Conservation (phyloP, 1,284 basidiomycete species). For the Trichosporon sp. region DNA sequence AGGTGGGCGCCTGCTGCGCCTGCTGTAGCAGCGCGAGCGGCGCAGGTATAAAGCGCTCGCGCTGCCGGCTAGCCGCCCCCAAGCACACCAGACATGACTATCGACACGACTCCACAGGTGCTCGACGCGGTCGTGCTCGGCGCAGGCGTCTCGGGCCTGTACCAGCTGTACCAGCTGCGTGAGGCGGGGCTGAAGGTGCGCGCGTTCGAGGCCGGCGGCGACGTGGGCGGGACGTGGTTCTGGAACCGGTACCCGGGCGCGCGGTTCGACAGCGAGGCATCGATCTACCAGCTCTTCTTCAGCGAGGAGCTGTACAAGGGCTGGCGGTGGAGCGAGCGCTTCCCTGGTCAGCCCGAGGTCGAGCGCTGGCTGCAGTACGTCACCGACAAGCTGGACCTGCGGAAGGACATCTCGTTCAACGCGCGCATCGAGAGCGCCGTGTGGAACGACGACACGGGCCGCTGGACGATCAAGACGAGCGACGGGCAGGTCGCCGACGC, state of each 20-base stretch:
- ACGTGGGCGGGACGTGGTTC: conserved; percentile 20
- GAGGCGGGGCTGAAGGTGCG: conserved; percentile 9
- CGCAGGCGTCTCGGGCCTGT: conserved; percentile 19
- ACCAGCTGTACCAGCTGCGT: conserved; percentile 18
- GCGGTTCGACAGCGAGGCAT: conserved; percentile 13
- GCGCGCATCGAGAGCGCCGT: conserved; percentile 7
- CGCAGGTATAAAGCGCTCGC: not conserved
- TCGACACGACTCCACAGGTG: not conserved
- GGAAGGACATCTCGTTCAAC: conserved; percentile 19
- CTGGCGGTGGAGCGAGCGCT: conserved; percentile 20
- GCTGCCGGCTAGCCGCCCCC: not conserved
- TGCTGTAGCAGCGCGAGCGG: too few species aligned
- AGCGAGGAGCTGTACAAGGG: conserved; percentile 17
- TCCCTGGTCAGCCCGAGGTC: conserved; percentile 20
- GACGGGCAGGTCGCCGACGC: conserved; percentile 14
- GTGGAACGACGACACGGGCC: conserved; percentile 6
- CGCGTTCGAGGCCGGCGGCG: conserved; percentile 10
- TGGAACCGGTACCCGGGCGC: conserved; percentile 22
- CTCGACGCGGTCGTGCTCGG: conserved; percentile 18
- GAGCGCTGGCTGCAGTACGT: conserved; percentile 17
- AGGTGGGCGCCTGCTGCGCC: too few species aligned
- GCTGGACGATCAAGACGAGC: conserved; percentile 15
- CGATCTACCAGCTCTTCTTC: conserved; percentile 17
- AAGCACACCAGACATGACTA: not conserved
- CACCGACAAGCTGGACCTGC: conserved; percentile 14